A percentile compares a stretch with the other conserved stretches of the same genome.
These are phyloP conservation scores for Powellomyces hirtus DNA, from an alignment of 192 early-diverging fungal genomes.

Conservation along the genomic window DNA sequence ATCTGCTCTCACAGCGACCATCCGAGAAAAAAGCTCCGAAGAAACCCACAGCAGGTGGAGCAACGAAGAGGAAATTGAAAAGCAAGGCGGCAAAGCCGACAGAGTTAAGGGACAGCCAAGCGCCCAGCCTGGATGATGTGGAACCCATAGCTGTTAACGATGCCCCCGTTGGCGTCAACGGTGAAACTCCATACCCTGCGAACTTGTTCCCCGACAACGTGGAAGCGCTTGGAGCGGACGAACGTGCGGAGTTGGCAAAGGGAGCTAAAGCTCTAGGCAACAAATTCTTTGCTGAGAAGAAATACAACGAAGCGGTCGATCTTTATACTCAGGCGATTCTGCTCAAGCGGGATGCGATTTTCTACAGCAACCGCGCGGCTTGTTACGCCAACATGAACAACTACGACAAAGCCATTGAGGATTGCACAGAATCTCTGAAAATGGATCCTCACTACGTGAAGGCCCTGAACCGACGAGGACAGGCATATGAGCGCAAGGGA, in stretches of 20 bases:
- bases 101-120: not conserved
- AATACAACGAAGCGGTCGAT: constrained; percentile 81
- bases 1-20: constrained; percentile 8
- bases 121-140: not conserved
- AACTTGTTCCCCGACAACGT: constrained; percentile 14
- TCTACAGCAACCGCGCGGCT: constrained; percentile 93
- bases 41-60: not conserved
- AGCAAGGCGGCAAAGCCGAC: not conserved
- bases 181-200: not conserved
- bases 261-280: constrained; percentile 86
- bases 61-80: constrained; percentile 13
- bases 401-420: constrained; percentile 74
- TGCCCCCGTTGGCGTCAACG: not conserved
- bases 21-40: constrained; percentile 6
- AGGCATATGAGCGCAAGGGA: constrained; percentile 58
- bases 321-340: constrained; percentile 87
- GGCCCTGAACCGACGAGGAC: constrained; percentile 72
- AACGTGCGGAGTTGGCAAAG: constrained; percentile 58
- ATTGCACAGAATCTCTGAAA: constrained; percentile 77
- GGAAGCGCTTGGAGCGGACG: not conserved
- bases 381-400: constrained; percentile 77
- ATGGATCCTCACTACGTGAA: constrained; percentile 89
- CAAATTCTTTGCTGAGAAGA: constrained; percentile 75
- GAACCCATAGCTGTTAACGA: not conserved
- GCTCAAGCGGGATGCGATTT: constrained; percentile 79